These are phyloP conservation scores for Hemileccinum rubropunctum DNA, from an alignment of 768 basidiomycete genomes.

Conservation along the genomic window DNA sequence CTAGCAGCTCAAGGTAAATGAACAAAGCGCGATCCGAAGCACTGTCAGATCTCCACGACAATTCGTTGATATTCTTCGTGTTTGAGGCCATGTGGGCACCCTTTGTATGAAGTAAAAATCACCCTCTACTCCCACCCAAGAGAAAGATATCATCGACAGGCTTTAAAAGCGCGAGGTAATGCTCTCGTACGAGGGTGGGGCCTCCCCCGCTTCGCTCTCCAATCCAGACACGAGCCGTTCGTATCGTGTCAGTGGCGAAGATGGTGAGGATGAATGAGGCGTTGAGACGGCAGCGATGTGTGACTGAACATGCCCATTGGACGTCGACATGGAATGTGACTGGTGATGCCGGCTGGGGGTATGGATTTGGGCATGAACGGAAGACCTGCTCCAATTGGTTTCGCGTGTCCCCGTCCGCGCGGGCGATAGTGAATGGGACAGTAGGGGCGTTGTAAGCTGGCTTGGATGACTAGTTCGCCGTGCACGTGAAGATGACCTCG, in stretches of 20 bases:
- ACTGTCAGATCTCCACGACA: too few species aligned
- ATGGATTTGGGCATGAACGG: background rate
- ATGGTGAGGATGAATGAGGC: constrained; percentile 13
- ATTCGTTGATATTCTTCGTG: too few species aligned
- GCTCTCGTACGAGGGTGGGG: constrained; percentile 59
- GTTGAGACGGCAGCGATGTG: background rate
- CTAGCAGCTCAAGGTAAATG: background rate
- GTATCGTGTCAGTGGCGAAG: constrained; percentile 46
- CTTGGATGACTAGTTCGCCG: background rate
- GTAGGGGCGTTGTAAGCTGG: background rate
- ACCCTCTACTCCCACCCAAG: background rate
- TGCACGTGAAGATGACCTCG: constrained; percentile 1
- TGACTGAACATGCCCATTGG: background rate
- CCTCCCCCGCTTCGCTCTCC: constrained; percentile 79
- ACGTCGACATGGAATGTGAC: background rate
- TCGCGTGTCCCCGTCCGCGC: background rate
- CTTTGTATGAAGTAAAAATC: background rate
- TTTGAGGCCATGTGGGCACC: too few species aligned
- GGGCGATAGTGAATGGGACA: background rate
- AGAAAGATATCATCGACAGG: background rate
- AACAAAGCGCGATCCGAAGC: background rate
- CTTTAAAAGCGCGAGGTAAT: constrained; percentile 8
- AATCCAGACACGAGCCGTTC: constrained; percentile 86
- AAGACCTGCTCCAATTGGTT: background rate
- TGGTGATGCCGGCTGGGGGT: background rate